These are phyloP conservation scores for Xylariaceae sp. DNA, from an alignment of 2,329 filamentous ascomycete species.

Conservation along the genomic window DNA sequence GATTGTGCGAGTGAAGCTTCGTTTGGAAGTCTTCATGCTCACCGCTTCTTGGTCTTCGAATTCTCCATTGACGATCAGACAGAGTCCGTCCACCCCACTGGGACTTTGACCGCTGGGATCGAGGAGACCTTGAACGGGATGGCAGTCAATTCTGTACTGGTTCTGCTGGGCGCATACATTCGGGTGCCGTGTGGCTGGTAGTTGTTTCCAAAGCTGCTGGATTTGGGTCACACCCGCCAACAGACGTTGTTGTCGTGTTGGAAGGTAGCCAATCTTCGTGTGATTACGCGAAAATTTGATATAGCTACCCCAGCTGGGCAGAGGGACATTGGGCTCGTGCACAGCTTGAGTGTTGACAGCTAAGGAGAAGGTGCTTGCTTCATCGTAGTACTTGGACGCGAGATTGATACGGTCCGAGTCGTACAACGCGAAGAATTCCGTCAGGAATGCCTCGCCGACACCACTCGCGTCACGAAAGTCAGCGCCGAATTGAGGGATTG, in stretches of 20 bases:
- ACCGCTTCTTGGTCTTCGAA: conserved; percentile 66
- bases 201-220: conserved; percentile 58
- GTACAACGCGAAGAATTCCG: conserved; percentile 67
- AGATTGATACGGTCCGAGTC: conserved; percentile 65
- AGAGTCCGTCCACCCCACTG: conserved; percentile 68
- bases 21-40: conserved; percentile 54
- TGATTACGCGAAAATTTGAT: conserved; percentile 76
- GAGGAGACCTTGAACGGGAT: conserved; percentile 63
- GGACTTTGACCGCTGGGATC: conserved; percentile 61
- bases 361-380: conserved; percentile 67
- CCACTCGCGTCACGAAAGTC: conserved; percentile 69
- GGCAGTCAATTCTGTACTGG: conserved; percentile 80
- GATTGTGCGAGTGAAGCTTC: conserved; percentile 79
- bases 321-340: conserved; percentile 42
- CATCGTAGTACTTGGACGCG: conserved; percentile 66
- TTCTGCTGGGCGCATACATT: conserved; percentile 59
- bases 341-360: conserved; percentile 59
- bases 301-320: conserved; percentile 64
- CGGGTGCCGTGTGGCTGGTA: conserved; percentile 72
- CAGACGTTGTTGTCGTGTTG: conserved; percentile 58
- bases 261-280: conserved; percentile 57
- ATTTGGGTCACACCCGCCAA: conserved; percentile 63
- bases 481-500: conserved; percentile 58
- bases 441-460: conserved; percentile 70
- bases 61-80: conserved; percentile 75